phyloP scores from a whole-genome alignment of 345 rosid genomes.

The Eucalyptus melliodora region DNA sequence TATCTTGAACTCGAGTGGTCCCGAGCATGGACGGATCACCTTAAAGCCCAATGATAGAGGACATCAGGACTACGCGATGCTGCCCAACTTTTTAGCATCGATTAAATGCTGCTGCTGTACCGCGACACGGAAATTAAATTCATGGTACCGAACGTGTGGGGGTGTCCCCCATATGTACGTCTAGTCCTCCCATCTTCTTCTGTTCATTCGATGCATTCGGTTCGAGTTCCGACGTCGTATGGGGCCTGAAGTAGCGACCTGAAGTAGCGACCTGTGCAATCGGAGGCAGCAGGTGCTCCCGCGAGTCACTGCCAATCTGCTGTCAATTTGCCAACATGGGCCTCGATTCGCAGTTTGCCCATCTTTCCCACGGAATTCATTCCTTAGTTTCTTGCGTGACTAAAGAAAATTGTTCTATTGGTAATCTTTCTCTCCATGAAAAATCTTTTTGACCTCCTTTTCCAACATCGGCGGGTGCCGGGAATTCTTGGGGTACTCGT shows the following conservation, averaged over 20 bases:
- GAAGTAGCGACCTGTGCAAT: not conserved
- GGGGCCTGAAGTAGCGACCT: not conserved
- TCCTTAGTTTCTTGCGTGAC: not conserved
- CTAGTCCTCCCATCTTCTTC: not conserved
- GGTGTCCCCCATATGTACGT: not conserved
- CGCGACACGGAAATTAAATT: not conserved
- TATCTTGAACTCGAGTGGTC: not conserved
- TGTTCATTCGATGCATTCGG: not conserved
- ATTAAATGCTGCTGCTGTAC: not conserved
- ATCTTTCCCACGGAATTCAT: not conserved
- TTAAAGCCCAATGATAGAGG: not conserved
- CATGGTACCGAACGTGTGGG: not conserved
- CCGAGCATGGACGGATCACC: not conserved
- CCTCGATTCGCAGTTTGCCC: not conserved
- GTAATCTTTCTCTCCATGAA: not conserved
- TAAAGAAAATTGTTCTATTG: not conserved
- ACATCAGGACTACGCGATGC: not conserved
- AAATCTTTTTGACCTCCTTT: not conserved
- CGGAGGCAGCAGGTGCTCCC: not conserved
- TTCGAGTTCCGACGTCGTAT: not conserved
- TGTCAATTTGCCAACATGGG: not conserved
- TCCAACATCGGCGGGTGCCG: not conserved
- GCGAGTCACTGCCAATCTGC: not conserved
- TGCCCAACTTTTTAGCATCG: not conserved
- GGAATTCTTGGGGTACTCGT: not conserved